Percentiles rank a stretch among this genome's conserved stretches.
Evolutionary conservation across 306 rosid genomes (phyloP).

Genomic region (Cicer bijugum): DNA sequence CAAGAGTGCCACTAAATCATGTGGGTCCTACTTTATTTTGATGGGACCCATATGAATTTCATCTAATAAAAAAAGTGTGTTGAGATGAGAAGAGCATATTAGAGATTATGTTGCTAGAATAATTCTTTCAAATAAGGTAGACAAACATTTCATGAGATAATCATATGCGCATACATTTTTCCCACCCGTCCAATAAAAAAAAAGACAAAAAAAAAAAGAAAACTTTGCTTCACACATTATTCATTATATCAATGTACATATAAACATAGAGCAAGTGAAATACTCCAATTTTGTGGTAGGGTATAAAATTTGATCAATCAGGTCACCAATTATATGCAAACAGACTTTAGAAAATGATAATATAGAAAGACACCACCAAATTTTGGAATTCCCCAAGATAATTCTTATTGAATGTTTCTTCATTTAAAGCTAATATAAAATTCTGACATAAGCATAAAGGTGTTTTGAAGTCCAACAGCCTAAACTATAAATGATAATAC

Average conservation of each 20-base stretch:
- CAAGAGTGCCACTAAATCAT: neutral
- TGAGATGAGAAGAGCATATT: neutral
- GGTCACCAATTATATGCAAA: constrained; percentile 25
- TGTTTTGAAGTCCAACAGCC: constrained; percentile 7
- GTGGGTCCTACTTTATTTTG: neutral
- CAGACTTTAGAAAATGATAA: neutral
- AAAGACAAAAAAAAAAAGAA: neutral
- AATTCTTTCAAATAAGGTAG: neutral
- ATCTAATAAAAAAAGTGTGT: neutral
- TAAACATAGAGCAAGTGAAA: neutral
- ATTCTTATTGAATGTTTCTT: neutral
- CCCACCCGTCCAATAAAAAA: neutral
- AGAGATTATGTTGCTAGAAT: neutral
- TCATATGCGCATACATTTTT: constrained; percentile 1
- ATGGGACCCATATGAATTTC: neutral
- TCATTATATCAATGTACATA: neutral
- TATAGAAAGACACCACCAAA: neutral
- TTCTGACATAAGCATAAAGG: neutral
- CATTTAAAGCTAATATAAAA: constrained; percentile 8
- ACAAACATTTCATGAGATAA: constrained; percentile 30
- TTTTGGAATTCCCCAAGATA: constrained; percentile 20
- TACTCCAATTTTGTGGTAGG: neutral
- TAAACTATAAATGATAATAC: neutral
- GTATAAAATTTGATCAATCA: constrained; percentile 7
- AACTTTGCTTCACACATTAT: neutral